Evolutionary conservation across 2,329 filamentous ascomycete species (phyloP).

Genomic region (Ophidiomyces ophidiicola): DNA sequence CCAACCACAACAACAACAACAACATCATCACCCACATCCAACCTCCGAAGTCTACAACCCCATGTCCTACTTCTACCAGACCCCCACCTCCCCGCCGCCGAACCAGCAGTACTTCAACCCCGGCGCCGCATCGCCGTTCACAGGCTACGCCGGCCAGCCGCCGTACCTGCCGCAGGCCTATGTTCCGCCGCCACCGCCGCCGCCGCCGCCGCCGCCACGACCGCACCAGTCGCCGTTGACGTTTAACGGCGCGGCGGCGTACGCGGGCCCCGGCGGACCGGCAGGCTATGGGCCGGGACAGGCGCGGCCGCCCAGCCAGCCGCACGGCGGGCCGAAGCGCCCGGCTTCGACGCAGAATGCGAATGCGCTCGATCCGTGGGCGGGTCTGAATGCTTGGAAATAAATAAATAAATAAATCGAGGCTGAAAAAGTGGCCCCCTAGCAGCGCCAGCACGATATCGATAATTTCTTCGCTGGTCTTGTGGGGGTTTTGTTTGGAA

Average conservation of each 20-base stretch:
- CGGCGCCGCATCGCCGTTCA: conserved; percentile 24
- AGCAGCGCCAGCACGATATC: too few species aligned
- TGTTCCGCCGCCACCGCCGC: conserved; percentile 54
- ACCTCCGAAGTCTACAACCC: conserved; percentile 38
- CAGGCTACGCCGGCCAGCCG: conserved; percentile 26
- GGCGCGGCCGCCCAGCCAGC: conserved; percentile 28
- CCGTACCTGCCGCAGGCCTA: conserved; percentile 49
- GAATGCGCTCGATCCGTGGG: conserved; percentile 70
- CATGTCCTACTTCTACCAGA: conserved; percentile 38
- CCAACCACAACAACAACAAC: conserved; percentile 25
- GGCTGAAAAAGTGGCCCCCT: too few species aligned
- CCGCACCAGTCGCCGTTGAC: conserved; percentile 38
- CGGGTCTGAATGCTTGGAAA: conserved; percentile 58
- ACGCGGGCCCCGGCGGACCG: conserved; percentile 39
- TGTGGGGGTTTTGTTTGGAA: too few species aligned
- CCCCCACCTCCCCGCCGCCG: conserved; percentile 33
- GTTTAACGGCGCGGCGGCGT: conserved; percentile 39
- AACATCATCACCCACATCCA: too few species aligned
- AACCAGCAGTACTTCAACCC: conserved; percentile 30
- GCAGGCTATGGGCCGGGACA: conserved; percentile 41
- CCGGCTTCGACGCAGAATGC: conserved; percentile 16
- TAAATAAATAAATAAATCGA: conserved; percentile 23
- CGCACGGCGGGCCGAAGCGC: conserved; percentile 18
- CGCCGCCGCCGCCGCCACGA: conserved; percentile 54
- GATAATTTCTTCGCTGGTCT: too few species aligned